Base-by-base conservation (phyloP, 2,329 filamentous ascomycete species). In the Bretziella fagacearum region DNA sequence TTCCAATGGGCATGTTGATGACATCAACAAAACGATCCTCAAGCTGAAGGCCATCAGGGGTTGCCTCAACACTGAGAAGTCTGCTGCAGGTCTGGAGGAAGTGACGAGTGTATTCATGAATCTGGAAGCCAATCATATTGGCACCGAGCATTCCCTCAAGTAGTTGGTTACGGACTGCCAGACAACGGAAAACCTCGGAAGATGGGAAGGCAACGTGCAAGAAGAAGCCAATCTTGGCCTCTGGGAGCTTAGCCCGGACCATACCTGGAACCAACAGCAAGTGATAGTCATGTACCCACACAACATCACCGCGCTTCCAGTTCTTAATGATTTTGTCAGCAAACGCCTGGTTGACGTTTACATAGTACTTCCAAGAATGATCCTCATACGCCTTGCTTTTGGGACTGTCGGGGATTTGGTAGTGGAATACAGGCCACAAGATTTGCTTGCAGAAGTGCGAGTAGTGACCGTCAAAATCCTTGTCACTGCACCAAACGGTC, bases 361-460 rank as follows among this genome's bases (percentile, higher is more conserved):
- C 81, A 57, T 96, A 96, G 66, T 84, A 93, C 55, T 86, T 74
- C 85, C 87, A 96, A 0, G 87, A 95, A 62, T 96, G 87, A 55
- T 96, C 89, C 61, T 93, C 82, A 60, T 94, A 96, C 0, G 89
- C 89, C 62, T 96, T 96, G 74, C 86, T 95, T 70, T 94, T 94
- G 22, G 89, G 89, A 59, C 93, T 93, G 59, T 96, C 91, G 0
- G 89, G 91, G 51, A 96, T 93, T 62, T 95, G 87, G 61, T 96
- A 96, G 63, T 96, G 87, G 62, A 96, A 93, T 51, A 95, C 87
- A 1, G 89, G 89, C 89, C 89, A 96, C 5, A 96, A 70, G 47
- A 96, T 94, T 58, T 89, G 85, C 66, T 96, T 96, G 77, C 87
- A 95, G 60, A 91, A 96, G 63, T 95, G 87, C 10, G 81, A 77